These are phyloP conservation scores for Alternaria conjuncta DNA, from an alignment of 2,329 filamentous ascomycete species.

Conservation along the genomic window DNA sequence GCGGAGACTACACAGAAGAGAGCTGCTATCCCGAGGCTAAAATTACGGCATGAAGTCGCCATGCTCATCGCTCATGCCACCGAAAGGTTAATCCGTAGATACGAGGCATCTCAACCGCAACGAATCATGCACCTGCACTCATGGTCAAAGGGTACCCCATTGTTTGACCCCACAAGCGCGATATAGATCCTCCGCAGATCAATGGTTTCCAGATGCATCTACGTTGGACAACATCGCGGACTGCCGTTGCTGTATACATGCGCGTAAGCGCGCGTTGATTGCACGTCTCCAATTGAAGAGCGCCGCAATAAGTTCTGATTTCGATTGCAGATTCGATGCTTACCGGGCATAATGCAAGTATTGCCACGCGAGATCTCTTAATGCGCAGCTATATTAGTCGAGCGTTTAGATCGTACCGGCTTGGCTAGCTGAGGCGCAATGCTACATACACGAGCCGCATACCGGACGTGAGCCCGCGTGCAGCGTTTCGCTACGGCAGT, in stretches of 20 bases:
- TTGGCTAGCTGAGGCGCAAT: background rate
- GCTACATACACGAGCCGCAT: background rate
- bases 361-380: background rate
- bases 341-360: constrained; percentile 2
- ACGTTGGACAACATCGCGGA: background rate
- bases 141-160: background rate
- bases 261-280: background rate
- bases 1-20: background rate
- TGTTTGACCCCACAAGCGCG: background rate
- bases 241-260: background rate
- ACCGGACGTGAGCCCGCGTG: background rate
- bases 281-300: background rate
- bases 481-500: background rate
- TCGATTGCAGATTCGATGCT: constrained; percentile 1
- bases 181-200: background rate
- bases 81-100: background rate
- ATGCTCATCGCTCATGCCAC: background rate
- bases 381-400: background rate
- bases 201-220: background rate
- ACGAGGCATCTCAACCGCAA: background rate
- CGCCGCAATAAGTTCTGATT: background rate
- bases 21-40: background rate
- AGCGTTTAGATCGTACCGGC: background rate
- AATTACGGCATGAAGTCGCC: background rate
- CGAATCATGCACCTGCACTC: background rate